These are phyloP conservation scores for Salix dunnii DNA, from an alignment of 345 rosid species.

Conservation along the genomic window DNA sequence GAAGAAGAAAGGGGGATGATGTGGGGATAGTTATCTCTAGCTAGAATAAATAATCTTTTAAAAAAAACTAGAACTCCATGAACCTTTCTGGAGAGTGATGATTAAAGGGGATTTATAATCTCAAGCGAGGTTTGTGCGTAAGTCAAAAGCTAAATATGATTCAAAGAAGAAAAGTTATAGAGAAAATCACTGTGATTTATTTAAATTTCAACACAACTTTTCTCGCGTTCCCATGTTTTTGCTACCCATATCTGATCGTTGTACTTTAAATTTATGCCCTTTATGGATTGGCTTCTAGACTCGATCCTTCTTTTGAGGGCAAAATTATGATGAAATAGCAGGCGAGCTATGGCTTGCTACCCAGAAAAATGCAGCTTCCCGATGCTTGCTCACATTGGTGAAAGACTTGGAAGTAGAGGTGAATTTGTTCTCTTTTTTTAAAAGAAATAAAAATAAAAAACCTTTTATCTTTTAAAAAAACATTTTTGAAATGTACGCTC, in stretches of 20 bases:
- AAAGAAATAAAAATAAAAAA: too few relatives aligned
- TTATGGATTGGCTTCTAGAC: not conserved
- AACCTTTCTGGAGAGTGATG: slow-evolving; percentile 1
- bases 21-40: not conserved
- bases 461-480: too few relatives aligned
- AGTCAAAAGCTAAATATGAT: slow-evolving; percentile 10
- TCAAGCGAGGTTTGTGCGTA: not conserved
- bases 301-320: not conserved
- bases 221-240: slow-evolving; percentile 2
- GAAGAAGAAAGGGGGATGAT: not conserved
- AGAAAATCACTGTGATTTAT: not conserved
- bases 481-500: too few relatives aligned
- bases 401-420: too few relatives aligned
- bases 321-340: not conserved
- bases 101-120: slow-evolving; percentile 1
- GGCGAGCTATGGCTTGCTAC: too few relatives aligned
- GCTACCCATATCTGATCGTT: not conserved
- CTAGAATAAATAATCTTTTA: not conserved
- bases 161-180: not conserved
- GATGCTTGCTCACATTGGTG: too few relatives aligned
- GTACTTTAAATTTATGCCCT: not conserved
- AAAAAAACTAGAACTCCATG: not conserved
- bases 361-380: too few relatives aligned
- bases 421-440: too few relatives aligned
- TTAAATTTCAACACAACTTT: not conserved